phyloP scores from a whole-genome alignment of 1,284 basidiomycete genomes.

The Cutaneotrichosporon spelunceum region DNA sequence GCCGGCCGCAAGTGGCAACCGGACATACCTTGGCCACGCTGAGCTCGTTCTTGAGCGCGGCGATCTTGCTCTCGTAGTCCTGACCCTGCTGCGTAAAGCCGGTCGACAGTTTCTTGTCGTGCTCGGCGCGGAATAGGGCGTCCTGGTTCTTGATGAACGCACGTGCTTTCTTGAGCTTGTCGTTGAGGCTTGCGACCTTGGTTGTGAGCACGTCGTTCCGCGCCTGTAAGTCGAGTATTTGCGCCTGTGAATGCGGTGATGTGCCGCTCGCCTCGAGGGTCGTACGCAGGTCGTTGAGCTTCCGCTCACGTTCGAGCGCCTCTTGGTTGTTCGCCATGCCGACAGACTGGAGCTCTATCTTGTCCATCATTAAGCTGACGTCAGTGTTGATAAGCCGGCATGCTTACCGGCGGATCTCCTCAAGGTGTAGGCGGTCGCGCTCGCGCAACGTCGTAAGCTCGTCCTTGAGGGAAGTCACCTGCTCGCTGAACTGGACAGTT shows the following conservation, averaged over 20 bases:
- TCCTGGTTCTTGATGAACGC: constrained; percentile 92
- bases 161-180: constrained; percentile 78
- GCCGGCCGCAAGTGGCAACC: neutral
- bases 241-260: constrained; percentile 73
- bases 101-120: constrained; percentile 50
- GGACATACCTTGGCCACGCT: constrained; percentile 59
- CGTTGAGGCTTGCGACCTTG: constrained; percentile 66
- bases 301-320: constrained; percentile 63
- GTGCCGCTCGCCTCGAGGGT: constrained; percentile 69
- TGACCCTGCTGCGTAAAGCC: constrained; percentile 69
- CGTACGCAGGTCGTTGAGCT: constrained; percentile 65
- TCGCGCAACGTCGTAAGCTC: constrained; percentile 71
- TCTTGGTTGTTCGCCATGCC: constrained; percentile 78
- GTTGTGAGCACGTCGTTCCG: constrained; percentile 69
- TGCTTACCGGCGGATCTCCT: constrained; percentile 68
- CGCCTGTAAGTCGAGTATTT: constrained; percentile 71
- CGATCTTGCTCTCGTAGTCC: constrained; percentile 66
- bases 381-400: neutral
- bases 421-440: constrained; percentile 85
- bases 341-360: constrained; percentile 82
- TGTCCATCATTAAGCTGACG: constrained; percentile 72
- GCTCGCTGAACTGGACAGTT: constrained; percentile 68
- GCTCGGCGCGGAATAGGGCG: constrained; percentile 58
- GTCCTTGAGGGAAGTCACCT: constrained; percentile 63
- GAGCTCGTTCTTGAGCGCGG: constrained; percentile 67